Base-by-base conservation (phyloP, 2,329 filamentous ascomycete genomes). In the Chaetothyriales sp. region DNA sequence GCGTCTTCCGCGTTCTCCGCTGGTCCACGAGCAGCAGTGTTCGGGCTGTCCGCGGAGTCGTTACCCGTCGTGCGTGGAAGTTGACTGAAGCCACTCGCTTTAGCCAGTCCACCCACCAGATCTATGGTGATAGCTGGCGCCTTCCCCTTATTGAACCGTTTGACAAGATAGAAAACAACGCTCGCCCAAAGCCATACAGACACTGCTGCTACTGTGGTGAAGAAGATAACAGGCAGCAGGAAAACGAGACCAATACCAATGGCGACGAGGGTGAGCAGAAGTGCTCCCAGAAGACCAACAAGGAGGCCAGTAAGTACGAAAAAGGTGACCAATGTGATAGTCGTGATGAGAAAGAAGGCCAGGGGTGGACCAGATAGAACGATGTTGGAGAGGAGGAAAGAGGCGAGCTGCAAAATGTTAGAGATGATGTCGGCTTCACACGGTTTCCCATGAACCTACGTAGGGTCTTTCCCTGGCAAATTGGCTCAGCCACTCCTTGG, bases 181-280 rank as follows among this genome's bases (percentile, higher is more conserved):
- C 84, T 69, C 6, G 75, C 80, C 80, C 82, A 86, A 18, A 77
- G 67, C 78, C 85, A 90, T 55, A 83, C 67, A 54, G 82, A 74
- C 1, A 81, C 68, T 4, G 79, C 84, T 19, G 81, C 65, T 47
- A 75, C 75, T 10, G 76, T 79, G 2, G 83, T 82, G 56, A 86
- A 65, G 65, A 86, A 77, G 40, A 90, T 69, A 0, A 80, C 77
- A 1, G 85, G 85, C 0, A 86, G 68, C 15, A 92, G 74, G 43
- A 89, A 64, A 47, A 86, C 64, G 9, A 85, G 69, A 2, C 82
- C 83, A 45, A 86, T 65, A 48, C 81, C 78, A 50, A 81, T 75
- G 72, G 80, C 83, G 70, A 85, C 81, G 47, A 85, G 73, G 1
- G 78, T 77, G 70, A 86, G 86, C 51, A 81, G 61, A 7, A 77